Evolutionary conservation across 1,139 yeast species (phyloP).

Genomic region (Suhomyces coccinellae): DNA sequence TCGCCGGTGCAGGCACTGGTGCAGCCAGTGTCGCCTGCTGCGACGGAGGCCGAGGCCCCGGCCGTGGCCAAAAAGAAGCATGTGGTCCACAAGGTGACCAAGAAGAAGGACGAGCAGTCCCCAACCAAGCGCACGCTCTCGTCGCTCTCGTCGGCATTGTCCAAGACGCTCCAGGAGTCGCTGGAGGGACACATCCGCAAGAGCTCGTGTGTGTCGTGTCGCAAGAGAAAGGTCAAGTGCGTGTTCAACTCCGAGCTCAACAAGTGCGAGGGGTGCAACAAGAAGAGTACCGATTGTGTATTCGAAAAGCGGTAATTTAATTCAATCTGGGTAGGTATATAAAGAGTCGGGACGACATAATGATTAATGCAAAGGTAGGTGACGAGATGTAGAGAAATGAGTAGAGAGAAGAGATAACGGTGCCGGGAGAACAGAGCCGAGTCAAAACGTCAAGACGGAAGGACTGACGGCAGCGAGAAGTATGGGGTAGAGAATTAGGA

Average conservation of each 20-base stretch:
- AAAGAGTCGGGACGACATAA: background rate
- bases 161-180: conserved; percentile 13
- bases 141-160: conserved; percentile 14
- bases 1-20: conserved; percentile 12
- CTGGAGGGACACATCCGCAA: conserved; percentile 25
- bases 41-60: conserved; percentile 7
- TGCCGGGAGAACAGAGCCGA: no score
- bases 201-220: conserved; percentile 37
- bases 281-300: conserved; percentile 36
- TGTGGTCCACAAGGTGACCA: conserved; percentile 8
- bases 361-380: background rate
- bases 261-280: conserved; percentile 40
- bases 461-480: no score
- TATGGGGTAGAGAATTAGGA: no score
- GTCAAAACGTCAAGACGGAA: no score
- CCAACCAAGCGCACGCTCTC: conserved; percentile 9
- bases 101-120: conserved; percentile 10
- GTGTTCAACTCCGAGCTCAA: conserved; percentile 28
- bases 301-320: conserved; percentile 22
- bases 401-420: no score
- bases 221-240: conserved; percentile 43
- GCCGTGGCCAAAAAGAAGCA: conserved; percentile 3
- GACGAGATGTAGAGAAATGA: no score
- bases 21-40: conserved; percentile 4
- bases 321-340: conserved; percentile 1